Conservation (phyloP, 208 protist species). For the Trypanosoma platydactyli region DNA sequence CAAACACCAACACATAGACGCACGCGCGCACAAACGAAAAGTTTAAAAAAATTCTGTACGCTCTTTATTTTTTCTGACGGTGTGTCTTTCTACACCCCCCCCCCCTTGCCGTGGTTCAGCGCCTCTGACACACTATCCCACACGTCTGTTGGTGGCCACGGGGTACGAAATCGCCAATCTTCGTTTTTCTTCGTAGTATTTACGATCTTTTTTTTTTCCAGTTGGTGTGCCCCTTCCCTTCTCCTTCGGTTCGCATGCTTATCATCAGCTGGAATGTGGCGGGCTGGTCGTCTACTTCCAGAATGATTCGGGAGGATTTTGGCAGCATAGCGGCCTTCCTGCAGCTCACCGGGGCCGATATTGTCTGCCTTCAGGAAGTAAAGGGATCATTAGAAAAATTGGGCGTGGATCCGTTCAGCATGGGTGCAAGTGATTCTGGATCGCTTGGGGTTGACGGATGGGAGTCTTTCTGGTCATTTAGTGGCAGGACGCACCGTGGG, state of each 20-base stretch:
- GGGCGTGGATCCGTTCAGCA: slow-evolving; percentile 40
- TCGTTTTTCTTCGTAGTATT: no score
- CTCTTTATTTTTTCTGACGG: no score
- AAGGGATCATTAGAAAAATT: slow-evolving; percentile 74
- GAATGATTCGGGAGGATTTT: slow-evolving; percentile 72
- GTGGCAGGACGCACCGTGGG: slow-evolving; percentile 60
- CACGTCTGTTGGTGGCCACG: no score
- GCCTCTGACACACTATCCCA: no score
- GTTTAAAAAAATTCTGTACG: no score
- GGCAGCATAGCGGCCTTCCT: slow-evolving; percentile 74
- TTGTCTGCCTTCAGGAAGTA: slow-evolving; percentile 85
- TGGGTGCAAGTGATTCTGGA: slow-evolving; percentile 61
- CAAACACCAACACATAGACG: no score
- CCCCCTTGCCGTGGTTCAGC: no score
- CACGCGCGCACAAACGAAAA: no score
- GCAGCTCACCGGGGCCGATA: slow-evolving; percentile 57
- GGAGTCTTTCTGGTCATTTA: slow-evolving; percentile 87
- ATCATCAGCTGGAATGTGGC: slow-evolving; percentile 90
- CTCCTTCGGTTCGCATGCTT: slow-evolving; percentile 42
- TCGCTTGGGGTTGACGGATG: slow-evolving; percentile 55
- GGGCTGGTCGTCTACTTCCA: slow-evolving; percentile 76
- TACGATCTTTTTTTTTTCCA: neutral
- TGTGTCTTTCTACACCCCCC: no score
- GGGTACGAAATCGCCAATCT: no score
- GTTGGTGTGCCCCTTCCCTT: neutral